Base-by-base conservation (phyloP, 2,329 filamentous ascomycete genomes). In the Didymella keratinophila region DNA sequence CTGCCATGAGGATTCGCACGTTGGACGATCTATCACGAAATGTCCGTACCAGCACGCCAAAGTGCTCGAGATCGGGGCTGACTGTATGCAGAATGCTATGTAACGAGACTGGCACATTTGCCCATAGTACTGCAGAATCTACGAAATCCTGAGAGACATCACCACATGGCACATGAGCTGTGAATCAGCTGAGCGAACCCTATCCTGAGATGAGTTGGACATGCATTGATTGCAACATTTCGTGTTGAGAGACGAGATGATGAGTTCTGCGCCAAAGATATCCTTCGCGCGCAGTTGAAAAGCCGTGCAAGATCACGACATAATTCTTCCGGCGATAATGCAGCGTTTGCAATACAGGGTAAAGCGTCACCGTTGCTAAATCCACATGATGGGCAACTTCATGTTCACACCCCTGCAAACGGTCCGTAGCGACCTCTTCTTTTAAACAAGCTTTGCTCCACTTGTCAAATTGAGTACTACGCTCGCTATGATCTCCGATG, bases 381-480 rank as follows among this genome's bases (percentile, higher is more conserved):
- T 36, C 23, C 49, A 43, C 49, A 9, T 23, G 21, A 32, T 37
- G 46, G 37, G 39, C 39, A 14, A 37, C 39, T 44, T 21, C 23
- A 41, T 41, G 16, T 44, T n/a, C 11, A 14, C 14, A 52, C 23
- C 49, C 49, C 49, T 58, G 55, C 44, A 28, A 25, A 48, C 36
- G 14, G 43, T 44, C 48, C 46, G 34, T 54, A 55, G 45, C 51
- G 56, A 37, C 39, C 27, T 42, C 52, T 56, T 48, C 47, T 52
- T 60, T 44, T n/a, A 36, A 51, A 44, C 16, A 60, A 60, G 52
- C 52, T 56, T 52, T 56, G 37, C 52, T 52, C 52, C 57, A 56
- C 52, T 43, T 52, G 1, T 48, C 43, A 18, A 20, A 52, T 44
- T 28, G 1, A 25, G 48, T 37, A 4, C 10, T 37, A 32, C 21